phyloP scores from a whole-genome alignment of 441 rosid species.

The Arabidopsis hybrid region DNA sequence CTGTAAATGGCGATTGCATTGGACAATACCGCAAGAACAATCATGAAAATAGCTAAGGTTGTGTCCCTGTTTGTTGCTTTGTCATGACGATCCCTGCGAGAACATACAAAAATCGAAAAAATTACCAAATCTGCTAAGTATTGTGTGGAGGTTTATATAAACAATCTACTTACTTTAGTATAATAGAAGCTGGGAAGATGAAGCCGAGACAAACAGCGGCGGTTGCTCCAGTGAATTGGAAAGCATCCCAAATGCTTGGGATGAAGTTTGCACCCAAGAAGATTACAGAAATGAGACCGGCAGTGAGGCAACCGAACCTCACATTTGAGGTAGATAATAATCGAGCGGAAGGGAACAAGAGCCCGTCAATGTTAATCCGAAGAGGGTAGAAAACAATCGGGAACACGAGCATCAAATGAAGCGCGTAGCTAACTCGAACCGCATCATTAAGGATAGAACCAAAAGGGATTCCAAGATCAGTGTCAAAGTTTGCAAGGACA shows the following conservation, averaged over 20 bases:
- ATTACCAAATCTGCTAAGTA: background rate
- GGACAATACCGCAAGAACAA: conserved; percentile 53
- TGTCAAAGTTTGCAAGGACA: conserved; percentile 94
- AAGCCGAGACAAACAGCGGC: conserved; percentile 98
- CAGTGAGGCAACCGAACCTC: conserved; percentile 75
- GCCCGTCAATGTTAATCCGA: conserved; percentile 90
- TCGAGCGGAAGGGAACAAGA: conserved; percentile 79
- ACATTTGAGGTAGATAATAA: conserved; percentile 63
- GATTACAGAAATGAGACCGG: conserved; percentile 64
- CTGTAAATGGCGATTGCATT: conserved; percentile 51
- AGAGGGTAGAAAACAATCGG: conserved; percentile 91
- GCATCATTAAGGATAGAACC: conserved; percentile 82
- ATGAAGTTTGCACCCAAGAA: conserved; percentile 92
- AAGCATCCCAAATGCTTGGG: conserved; percentile 99
- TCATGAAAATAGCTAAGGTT: conserved; percentile 48
- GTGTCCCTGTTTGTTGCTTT: conserved; percentile 52
- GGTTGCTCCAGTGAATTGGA: conserved; percentile 97
- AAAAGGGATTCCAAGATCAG: conserved; percentile 85
- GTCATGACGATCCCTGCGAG: conserved; percentile 51
- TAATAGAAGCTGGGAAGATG: conserved; percentile 91
- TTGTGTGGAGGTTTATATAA: background rate
- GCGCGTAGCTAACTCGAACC: conserved; percentile 93
- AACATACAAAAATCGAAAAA: conserved; percentile 6
- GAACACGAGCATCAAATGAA: conserved; percentile 97
- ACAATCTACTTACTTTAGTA: conserved; percentile 70